Percentiles rank a stretch among this genome's conserved stretches.
Conservation (phyloP, 441 rosid genomes). For the Gossypium schwendimanii region DNA sequence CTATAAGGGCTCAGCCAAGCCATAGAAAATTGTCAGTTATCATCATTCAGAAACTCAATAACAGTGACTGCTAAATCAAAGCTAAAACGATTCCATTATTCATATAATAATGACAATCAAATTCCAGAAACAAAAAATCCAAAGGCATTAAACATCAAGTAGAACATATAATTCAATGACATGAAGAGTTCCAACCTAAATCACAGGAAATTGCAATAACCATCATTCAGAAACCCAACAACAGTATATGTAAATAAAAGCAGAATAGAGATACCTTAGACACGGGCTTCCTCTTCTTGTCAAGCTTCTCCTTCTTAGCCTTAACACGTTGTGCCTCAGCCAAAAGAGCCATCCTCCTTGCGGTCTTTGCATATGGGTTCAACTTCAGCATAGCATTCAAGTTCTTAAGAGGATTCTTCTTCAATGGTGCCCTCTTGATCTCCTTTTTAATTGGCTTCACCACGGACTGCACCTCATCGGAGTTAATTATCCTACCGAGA, state of each 20-base stretch:
- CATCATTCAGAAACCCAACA: neutral
- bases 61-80: too few relatives aligned
- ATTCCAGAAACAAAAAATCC: neutral
- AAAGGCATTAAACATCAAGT: neutral
- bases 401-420: slow-evolving; percentile 93
- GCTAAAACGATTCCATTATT: neutral
- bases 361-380: slow-evolving; percentile 90
- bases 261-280: slow-evolving; percentile 50
- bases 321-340: slow-evolving; percentile 86
- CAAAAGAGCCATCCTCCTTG: slow-evolving; percentile 78
- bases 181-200: neutral
- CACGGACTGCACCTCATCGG: slow-evolving; percentile 92
- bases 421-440: slow-evolving; percentile 64
- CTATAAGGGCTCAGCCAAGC: too few relatives aligned
- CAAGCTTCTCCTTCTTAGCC: slow-evolving; percentile 92
- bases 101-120: neutral
- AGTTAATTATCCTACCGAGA: slow-evolving; percentile 80
- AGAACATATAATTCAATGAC: neutral
- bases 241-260: neutral
- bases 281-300: slow-evolving; percentile 61
- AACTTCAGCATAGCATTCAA: slow-evolving; percentile 63
- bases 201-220: neutral
- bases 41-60: too few relatives aligned
- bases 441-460: slow-evolving; percentile 70
- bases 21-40: too few relatives aligned